Evolutionary conservation across 1,139 yeast species (phyloP).

Genomic region (Kurtzmaniella quercitrusa): DNA sequence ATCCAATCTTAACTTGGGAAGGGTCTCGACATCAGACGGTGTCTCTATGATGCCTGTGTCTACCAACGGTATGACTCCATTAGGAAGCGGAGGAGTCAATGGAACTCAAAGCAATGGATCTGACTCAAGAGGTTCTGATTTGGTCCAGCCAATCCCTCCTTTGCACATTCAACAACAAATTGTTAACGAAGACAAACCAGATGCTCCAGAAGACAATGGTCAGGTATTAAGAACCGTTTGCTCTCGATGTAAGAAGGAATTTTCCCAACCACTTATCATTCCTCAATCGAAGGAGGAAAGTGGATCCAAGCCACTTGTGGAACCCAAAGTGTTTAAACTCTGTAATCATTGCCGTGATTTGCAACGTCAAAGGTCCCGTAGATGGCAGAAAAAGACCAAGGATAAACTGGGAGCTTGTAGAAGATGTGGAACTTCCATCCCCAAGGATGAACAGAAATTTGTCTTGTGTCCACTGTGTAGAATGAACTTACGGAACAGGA

Average conservation of each 20-base stretch:
- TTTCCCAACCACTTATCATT: slow-evolving; percentile 41
- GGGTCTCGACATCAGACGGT: neutral
- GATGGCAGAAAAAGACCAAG: slow-evolving; percentile 63
- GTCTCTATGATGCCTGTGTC: neutral
- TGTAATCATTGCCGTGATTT: slow-evolving; percentile 63
- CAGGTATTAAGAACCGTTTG: slow-evolving; percentile 30
- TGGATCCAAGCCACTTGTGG: slow-evolving; percentile 25
- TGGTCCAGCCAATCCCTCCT: slow-evolving; percentile 44
- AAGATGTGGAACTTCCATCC: slow-evolving; percentile 55
- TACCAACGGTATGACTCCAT: neutral
- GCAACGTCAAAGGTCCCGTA: slow-evolving; percentile 56
- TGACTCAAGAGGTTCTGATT: neutral
- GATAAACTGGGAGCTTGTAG: slow-evolving; percentile 60
- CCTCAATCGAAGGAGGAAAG: slow-evolving; percentile 25
- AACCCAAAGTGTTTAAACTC: slow-evolving; percentile 49
- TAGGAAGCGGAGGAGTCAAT: neutral
- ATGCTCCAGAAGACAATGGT: slow-evolving; percentile 4
- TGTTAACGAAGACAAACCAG: slow-evolving; percentile 14
- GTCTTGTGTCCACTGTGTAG: slow-evolving; percentile 62
- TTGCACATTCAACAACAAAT: slow-evolving; percentile 43
- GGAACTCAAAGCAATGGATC: neutral
- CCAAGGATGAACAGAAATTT: slow-evolving; percentile 44
- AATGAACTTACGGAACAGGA: slow-evolving; percentile 48
- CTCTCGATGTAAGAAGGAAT: slow-evolving; percentile 57
- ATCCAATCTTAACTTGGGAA: neutral